Base-by-base conservation (phyloP, 2,329 filamentous ascomycete species). In the Hirsutella minnesotensis region DNA sequence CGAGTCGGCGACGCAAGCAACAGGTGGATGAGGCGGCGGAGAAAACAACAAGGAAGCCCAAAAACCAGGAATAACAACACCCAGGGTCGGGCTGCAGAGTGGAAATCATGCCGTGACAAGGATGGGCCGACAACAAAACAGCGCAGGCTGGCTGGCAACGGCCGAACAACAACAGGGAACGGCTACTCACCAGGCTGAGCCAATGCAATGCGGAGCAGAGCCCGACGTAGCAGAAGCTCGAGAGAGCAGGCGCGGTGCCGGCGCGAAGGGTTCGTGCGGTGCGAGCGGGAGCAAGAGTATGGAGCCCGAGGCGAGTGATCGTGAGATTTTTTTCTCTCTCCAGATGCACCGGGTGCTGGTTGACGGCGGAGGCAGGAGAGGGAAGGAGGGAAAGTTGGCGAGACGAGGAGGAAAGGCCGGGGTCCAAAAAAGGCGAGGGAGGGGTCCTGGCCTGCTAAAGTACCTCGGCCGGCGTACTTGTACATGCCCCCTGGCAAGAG, bases 151-250 rank as follows among this genome's bases (percentile, higher is more conserved):
- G 41, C 24, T 27, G 40, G 41, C 24, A 34, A 7, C 22, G 22
- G 13, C 24, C 24, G 24, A 27, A 27, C 24, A 31, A 27, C 41
- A 34, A 34, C 33, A 35, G 24, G 24, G 24, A 27, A 9, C 33
- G 27, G 36, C 36, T 36, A 49, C 47, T 49, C 42, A 49, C 47
- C 46, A 44, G 29, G 27, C 42, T 16, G 5, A 33, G 31, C 15
- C 12, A 18, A 18, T 3, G 29, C 24, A 31, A 22, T 21, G 19
- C 21, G 22, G 12, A 38, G 31, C 30, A 37, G 22, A 27, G 19
- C n/a, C n/a, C n/a, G n/a, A n/a, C n/a, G n/a, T n/a, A 30, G 19
- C 21, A 22, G 21, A 18, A 2, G n/a, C 15, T 15, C 18, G 27
- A 40, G 24, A 5, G 16, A 21, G 18, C 4, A 8, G 12, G n/a